phyloP scores from a whole-genome alignment of 768 basidiomycete genomes.

The Suillus spraguei region DNA sequence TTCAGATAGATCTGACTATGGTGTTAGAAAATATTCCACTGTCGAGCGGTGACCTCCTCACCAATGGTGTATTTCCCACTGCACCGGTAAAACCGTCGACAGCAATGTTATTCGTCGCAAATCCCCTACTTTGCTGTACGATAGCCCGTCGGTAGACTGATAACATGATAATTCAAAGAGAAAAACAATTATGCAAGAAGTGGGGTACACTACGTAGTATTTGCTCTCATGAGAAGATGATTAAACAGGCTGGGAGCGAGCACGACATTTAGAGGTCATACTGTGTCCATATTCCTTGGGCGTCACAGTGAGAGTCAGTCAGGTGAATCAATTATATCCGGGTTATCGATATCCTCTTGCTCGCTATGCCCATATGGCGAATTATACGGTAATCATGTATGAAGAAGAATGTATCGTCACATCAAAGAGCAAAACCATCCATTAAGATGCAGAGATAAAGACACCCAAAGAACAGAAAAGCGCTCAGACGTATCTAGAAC shows the following conservation, averaged over 20 bases:
- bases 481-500: constrained; percentile 9
- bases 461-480: constrained; percentile 5
- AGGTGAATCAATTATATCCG: background rate
- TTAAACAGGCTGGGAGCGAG: background rate
- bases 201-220: background rate
- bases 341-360: background rate
- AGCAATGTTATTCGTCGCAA: constrained; percentile 40
- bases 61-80: constrained; percentile 92
- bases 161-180: constrained; percentile 14
- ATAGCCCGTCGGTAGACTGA: constrained; percentile 38
- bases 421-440: constrained; percentile 5
- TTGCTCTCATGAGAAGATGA: background rate
- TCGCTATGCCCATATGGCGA: constrained; percentile 3
- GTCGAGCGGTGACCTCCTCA: constrained; percentile 36
- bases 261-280: constrained; percentile 8
- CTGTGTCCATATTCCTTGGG: background rate
- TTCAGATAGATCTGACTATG: constrained; percentile 75
- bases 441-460: constrained; percentile 5
- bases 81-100: constrained; percentile 85
- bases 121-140: constrained; percentile 31
- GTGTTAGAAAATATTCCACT: constrained; percentile 11
- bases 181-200: background rate
- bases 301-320: background rate
- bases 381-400: constrained; percentile 8
- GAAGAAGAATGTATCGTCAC: background rate